These are phyloP conservation scores for Penicillium tannophilum DNA, from an alignment of 495 filamentous ascomycete species.

Conservation along the genomic window DNA sequence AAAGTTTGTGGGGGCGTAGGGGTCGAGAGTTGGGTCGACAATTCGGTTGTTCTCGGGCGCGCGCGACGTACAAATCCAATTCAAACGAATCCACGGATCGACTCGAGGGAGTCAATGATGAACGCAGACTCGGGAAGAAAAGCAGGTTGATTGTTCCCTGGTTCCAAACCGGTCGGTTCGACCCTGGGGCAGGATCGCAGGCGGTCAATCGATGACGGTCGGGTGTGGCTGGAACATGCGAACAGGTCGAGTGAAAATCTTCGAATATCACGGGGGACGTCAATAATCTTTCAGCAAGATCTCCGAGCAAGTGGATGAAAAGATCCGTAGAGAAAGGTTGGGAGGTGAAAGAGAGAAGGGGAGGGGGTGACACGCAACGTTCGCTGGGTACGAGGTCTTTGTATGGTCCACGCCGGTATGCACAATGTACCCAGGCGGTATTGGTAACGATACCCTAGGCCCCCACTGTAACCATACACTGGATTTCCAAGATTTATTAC, in stretches of 20 bases:
- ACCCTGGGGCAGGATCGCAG: slow-evolving; percentile 18
- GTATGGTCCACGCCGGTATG: slow-evolving; percentile 11
- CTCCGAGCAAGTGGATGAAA: background rate
- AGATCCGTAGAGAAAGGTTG: background rate
- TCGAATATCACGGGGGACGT: background rate
- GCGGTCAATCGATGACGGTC: slow-evolving; percentile 19
- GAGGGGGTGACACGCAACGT: slow-evolving; percentile 15
- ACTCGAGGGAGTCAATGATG: background rate
- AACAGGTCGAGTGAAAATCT: background rate
- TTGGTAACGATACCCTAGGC: background rate
- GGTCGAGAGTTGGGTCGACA: slow-evolving; percentile 1
- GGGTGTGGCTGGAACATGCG: slow-evolving; percentile 8
- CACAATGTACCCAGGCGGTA: background rate
- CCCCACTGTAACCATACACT: slow-evolving; percentile 1
- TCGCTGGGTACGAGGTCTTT: slow-evolving; percentile 9
- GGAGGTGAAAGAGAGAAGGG: slow-evolving; percentile 4
- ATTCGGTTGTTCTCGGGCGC: slow-evolving; percentile 4
- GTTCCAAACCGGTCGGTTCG: slow-evolving; percentile 5
- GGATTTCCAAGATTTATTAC: background rate
- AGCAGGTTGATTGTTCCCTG: background rate
- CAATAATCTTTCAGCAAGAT: background rate
- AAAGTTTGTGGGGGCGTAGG: slow-evolving; percentile 1
- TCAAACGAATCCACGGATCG: slow-evolving; percentile 6
- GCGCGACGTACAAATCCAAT: slow-evolving; percentile 20
- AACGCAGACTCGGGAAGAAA: slow-evolving; percentile 2